phyloP scores from a whole-genome alignment of 1,284 basidiomycete species.

The Leucoagaricus sp. region DNA sequence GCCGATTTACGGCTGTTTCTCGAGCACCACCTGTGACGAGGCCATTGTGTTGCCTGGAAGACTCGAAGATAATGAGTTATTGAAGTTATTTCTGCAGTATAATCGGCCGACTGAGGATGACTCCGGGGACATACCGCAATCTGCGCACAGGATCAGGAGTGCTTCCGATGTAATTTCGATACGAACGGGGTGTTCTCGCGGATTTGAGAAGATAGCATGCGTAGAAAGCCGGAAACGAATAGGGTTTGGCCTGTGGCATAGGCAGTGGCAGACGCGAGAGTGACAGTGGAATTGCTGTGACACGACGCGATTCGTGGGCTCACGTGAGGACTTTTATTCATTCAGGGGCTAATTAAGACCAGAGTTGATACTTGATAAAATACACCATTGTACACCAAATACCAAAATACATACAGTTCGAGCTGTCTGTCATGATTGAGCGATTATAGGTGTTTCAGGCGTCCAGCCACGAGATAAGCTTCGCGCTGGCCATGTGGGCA shows the following conservation, averaged over 20 bases:
- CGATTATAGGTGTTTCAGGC: slow-evolving; percentile 28
- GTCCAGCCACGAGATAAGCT: slow-evolving; percentile 36
- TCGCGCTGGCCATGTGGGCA: slow-evolving; percentile 35
- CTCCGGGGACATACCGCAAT: slow-evolving; percentile 21
- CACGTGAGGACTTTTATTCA: slow-evolving; percentile 1
- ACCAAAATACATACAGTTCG: neutral
- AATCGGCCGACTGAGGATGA: slow-evolving; percentile 3
- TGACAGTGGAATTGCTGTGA: slow-evolving; percentile 20
- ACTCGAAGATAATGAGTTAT: neutral
- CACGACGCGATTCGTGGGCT: slow-evolving; percentile 11
- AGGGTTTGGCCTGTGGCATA: slow-evolving; percentile 28
- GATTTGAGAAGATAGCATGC: slow-evolving; percentile 88
- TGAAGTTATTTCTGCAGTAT: slow-evolving; percentile 1
- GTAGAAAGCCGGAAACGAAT: slow-evolving; percentile 79
- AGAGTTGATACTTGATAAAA: slow-evolving; percentile 1
- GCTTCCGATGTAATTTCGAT: slow-evolving; percentile 79
- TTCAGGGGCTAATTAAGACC: slow-evolving; percentile 6
- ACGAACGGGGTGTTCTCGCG: slow-evolving; percentile 52
- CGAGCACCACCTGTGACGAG: slow-evolving; percentile 74
- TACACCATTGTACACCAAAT: neutral
- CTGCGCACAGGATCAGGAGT: slow-evolving; percentile 81
- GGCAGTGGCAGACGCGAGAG: slow-evolving; percentile 8
- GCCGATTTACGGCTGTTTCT: slow-evolving; percentile 71
- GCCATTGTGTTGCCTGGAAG: slow-evolving; percentile 80
- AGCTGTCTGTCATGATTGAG: slow-evolving; percentile 5